Conservation (phyloP, 1,284 basidiomycete species). For the Microbotryum intermedium region DNA sequence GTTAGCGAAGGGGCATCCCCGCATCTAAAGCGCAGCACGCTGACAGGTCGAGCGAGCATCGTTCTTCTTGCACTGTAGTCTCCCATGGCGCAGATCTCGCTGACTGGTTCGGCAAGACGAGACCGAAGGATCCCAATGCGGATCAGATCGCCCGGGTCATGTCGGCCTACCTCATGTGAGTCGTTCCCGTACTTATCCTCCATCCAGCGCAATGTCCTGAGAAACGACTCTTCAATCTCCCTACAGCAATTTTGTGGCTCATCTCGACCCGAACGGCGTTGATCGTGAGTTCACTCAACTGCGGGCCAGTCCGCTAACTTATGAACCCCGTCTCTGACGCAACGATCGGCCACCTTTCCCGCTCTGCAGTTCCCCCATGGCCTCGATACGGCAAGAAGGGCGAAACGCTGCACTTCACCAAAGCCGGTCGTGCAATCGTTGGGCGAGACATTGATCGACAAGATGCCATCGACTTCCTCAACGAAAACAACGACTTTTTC, state of each 20-base stretch:
- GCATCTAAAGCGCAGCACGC: background rate
- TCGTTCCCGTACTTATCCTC: background rate
- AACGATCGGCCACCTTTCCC: too few relatives aligned
- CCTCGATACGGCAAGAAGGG: slow-evolving; percentile 24
- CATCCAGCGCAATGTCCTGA: too few relatives aligned
- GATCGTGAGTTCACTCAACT: slow-evolving; percentile 7
- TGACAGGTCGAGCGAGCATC: background rate
- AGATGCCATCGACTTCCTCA: slow-evolving; percentile 11
- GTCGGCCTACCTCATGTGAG: slow-evolving; percentile 27
- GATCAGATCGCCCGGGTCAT: slow-evolving; percentile 16
- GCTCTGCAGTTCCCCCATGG: slow-evolving; percentile 16
- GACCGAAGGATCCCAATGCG: slow-evolving; percentile 6
- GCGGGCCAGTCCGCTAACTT: too few relatives aligned
- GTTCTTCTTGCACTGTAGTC: slow-evolving; percentile 1
- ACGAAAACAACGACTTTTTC: too few relatives aligned
- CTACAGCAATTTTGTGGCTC: slow-evolving; percentile 23
- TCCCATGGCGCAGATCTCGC: slow-evolving; percentile 24
- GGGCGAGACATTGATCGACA: slow-evolving; percentile 14
- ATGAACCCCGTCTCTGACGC: too few relatives aligned
- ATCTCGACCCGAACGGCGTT: slow-evolving; percentile 25
- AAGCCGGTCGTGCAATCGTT: slow-evolving; percentile 17
- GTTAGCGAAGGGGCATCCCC: background rate
- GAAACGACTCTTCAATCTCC: background rate
- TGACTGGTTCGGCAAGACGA: slow-evolving; percentile 23
- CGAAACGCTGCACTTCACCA: slow-evolving; percentile 17